Conservation (phyloP, 192 early-diverging fungal genomes). For the Ambispora gerdemannii region DNA sequence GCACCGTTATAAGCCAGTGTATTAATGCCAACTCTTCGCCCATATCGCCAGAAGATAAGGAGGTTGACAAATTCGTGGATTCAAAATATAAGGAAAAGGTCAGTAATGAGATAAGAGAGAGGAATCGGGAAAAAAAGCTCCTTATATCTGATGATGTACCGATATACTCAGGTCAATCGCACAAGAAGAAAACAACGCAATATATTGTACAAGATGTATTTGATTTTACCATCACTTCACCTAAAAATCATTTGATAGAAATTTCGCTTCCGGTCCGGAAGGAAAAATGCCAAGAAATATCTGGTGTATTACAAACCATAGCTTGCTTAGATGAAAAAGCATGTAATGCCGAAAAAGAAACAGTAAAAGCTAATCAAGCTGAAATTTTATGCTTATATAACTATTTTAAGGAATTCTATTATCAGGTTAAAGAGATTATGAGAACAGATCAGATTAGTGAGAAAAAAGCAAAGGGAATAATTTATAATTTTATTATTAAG, state of each 20-base stretch:
- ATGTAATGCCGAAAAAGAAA: background rate
- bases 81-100: too few species aligned
- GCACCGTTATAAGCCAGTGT: too few species aligned
- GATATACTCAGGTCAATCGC: too few species aligned
- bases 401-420: slow-evolving; percentile 8
- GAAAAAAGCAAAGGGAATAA: slow-evolving; percentile 13
- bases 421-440: background rate
- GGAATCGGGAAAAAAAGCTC: too few species aligned
- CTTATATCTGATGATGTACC: too few species aligned
- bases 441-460: background rate
- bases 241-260: too few species aligned
- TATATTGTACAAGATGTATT: too few species aligned
- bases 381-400: slow-evolving; percentile 16
- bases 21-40: too few species aligned
- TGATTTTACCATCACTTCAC: too few species aligned
- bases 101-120: too few species aligned
- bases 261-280: background rate
- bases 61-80: too few species aligned
- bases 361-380: slow-evolving; percentile 9
- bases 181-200: too few species aligned
- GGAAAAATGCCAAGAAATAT: background rate
- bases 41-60: slow-evolving; percentile 7
- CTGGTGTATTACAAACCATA: slow-evolving; percentile 9
- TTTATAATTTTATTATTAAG: slow-evolving; percentile 19
- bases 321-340: slow-evolving; percentile 1